phyloP scores from a whole-genome alignment of 2,329 filamentous ascomycete species.

The Elsinoe arachidis region DNA sequence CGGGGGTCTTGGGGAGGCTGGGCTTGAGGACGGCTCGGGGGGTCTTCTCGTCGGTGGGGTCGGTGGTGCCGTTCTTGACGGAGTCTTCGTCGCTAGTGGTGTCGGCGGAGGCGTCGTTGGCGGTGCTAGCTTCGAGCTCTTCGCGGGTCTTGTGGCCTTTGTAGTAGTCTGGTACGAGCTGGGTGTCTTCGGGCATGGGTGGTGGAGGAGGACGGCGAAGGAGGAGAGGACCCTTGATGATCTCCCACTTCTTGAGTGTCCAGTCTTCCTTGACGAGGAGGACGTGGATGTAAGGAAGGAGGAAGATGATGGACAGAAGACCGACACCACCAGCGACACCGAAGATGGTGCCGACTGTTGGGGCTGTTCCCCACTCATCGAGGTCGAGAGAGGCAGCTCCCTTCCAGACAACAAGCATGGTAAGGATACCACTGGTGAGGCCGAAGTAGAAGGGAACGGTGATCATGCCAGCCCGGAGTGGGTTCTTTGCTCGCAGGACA shows the following conservation, averaged over 20 bases:
- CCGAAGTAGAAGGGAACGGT: constrained; percentile 51
- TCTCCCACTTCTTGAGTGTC: constrained; percentile 48
- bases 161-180: constrained; percentile 47
- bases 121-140: constrained; percentile 35
- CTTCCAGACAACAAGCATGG: constrained; percentile 39
- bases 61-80: constrained; percentile 14
- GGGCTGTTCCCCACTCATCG: constrained; percentile 30
- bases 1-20: not conserved
- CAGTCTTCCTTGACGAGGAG: constrained; percentile 53
- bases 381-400: constrained; percentile 41
- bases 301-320: constrained; percentile 43
- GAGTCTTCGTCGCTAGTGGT: constrained; percentile 23
- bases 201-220: constrained; percentile 29
- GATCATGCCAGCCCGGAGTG: constrained; percentile 45
- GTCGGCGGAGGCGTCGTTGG: constrained; percentile 18
- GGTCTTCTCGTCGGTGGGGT: not conserved
- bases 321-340: constrained; percentile 44
- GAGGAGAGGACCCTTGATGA: constrained; percentile 44
- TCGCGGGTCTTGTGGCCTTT: constrained; percentile 44
- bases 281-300: constrained; percentile 52
- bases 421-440: constrained; percentile 46
- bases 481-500: constrained; percentile 47
- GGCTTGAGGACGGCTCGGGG: not conserved
- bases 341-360: constrained; percentile 46
- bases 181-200: constrained; percentile 15